Percentiles rank a stretch among this genome's conserved stretches.
Evolutionary conservation across 202 grass and related monocot species (phyloP).

Genomic region (Hordeum pubiflorum): DNA sequence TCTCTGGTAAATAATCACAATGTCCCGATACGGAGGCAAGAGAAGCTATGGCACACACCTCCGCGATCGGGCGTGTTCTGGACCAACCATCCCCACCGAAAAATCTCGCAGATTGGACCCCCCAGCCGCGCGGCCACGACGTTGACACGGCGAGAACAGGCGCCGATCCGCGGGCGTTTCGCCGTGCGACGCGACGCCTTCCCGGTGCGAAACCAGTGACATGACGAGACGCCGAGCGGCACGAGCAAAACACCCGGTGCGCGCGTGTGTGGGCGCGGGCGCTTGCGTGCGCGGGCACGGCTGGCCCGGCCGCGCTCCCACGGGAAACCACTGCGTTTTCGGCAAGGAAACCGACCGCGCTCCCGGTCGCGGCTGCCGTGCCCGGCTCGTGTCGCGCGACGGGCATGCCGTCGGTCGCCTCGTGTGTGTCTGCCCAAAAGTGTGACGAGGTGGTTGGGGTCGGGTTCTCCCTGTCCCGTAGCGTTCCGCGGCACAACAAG

Average conservation of each 20-base stretch:
- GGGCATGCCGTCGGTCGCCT: background rate
- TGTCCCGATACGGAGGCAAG: background rate
- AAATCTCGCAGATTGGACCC: slow-evolving; percentile 19
- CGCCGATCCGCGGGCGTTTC: background rate
- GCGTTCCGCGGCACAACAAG: background rate
- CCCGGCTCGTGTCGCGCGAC: background rate
- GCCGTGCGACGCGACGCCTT: background rate
- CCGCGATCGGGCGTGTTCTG: background rate
- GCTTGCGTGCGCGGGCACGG: background rate
- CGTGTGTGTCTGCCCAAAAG: background rate
- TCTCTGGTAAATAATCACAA: background rate
- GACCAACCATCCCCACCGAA: background rate
- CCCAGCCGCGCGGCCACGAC: background rate
- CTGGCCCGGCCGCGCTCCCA: background rate
- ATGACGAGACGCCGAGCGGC: background rate
- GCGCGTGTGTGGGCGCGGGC: background rate
- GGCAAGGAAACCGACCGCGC: slow-evolving; percentile 12
- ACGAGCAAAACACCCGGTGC: too few relatives aligned
- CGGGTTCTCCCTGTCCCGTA: background rate
- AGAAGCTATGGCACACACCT: background rate
- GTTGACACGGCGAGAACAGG: background rate
- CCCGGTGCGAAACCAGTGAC: background rate
- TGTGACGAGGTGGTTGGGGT: background rate
- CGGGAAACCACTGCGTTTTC: background rate
- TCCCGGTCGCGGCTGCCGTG: background rate